A percentile compares a stretch with the other conserved stretches of the same genome.
phyloP scores from a whole-genome alignment of 2,329 filamentous ascomycete genomes.

The Tricladium varicosporioides region DNA sequence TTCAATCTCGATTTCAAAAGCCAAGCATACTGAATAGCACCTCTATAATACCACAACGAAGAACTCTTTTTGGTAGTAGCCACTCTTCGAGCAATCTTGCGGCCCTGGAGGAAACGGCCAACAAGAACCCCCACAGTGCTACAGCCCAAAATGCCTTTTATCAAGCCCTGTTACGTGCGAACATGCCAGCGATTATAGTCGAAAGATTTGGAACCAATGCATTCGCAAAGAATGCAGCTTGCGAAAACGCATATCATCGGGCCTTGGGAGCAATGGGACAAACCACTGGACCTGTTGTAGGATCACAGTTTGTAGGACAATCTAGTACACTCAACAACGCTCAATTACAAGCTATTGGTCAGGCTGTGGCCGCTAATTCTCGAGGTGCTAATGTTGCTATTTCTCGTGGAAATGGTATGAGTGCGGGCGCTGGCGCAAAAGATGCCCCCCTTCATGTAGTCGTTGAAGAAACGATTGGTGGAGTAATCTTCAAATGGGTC shows the following conservation, averaged over 20 bases:
- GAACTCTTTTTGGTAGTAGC: slow-evolving; percentile 28
- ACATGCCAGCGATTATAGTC: slow-evolving; percentile 89
- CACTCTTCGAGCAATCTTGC: slow-evolving; percentile 59
- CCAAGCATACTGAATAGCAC: slow-evolving; percentile 11
- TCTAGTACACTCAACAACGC: slow-evolving; percentile 50
- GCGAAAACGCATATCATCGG: slow-evolving; percentile 76
- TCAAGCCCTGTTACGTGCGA: slow-evolving; percentile 82
- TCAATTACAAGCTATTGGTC: slow-evolving; percentile 74
- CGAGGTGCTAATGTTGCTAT: slow-evolving; percentile 62
- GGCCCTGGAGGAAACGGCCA: slow-evolving; percentile 85
- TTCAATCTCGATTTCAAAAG: slow-evolving; percentile 20
- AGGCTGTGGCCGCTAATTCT: slow-evolving; percentile 73
- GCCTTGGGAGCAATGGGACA: slow-evolving; percentile 65
- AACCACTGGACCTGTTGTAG: slow-evolving; percentile 24
- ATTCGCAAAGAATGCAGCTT: slow-evolving; percentile 76
- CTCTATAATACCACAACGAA: slow-evolving; percentile 17
- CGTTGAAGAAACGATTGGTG: slow-evolving; percentile 83
- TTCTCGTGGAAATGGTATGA: slow-evolving; percentile 43
- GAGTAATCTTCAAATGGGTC: slow-evolving; percentile 83
- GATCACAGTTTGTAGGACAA: slow-evolving; percentile 19
- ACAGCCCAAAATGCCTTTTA: slow-evolving; percentile 93
- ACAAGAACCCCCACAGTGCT: slow-evolving; percentile 85
- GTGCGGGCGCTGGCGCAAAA: slow-evolving; percentile 68
- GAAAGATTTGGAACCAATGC: slow-evolving; percentile 85
- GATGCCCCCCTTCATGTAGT: slow-evolving; percentile 91